phyloP scores from a whole-genome alignment of 352 stramenopile genomes.

The Globisporangium orthogonon region DNA sequence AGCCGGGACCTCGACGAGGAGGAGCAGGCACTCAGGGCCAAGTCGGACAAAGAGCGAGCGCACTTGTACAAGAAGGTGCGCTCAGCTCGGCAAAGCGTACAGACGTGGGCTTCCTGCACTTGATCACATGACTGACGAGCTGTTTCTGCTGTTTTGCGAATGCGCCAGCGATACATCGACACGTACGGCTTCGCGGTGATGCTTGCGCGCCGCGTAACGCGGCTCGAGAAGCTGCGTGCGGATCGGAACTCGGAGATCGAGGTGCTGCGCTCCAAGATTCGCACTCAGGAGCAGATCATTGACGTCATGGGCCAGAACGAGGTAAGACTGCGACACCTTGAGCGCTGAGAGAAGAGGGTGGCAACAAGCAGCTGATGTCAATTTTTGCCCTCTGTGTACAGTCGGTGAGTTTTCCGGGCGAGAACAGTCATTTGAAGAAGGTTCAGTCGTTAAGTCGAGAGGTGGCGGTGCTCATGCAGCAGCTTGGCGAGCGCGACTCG shows the following conservation, averaged over 20 bases:
- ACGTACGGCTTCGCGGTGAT: constrained; percentile 53
- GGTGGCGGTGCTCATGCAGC: constrained; percentile 43
- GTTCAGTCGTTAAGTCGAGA: constrained; percentile 54
- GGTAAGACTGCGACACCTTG: constrained; percentile 9
- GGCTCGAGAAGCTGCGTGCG: constrained; percentile 30
- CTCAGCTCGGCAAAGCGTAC: too few species aligned
- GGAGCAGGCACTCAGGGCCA: constrained; percentile 41
- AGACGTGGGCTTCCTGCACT: not conserved
- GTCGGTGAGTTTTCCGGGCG: constrained; percentile 18
- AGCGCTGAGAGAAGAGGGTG: too few species aligned
- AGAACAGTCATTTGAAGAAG: constrained; percentile 38
- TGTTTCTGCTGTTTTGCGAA: not conserved
- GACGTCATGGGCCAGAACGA: constrained; percentile 36
- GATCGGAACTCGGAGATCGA: constrained; percentile 39
- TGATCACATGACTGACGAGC: not conserved
- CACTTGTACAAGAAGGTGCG: constrained; percentile 74
- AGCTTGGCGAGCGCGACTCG: constrained; percentile 48
- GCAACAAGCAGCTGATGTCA: not conserved
- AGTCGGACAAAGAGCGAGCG: constrained; percentile 52
- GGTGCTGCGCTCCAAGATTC: constrained; percentile 36
- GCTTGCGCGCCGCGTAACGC: constrained; percentile 34
- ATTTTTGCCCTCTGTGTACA: not conserved
- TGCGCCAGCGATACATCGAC: constrained; percentile 52
- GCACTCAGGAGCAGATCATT: constrained; percentile 51
- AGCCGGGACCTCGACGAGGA: constrained; percentile 55